Percentiles rank a stretch among this genome's conserved stretches.
Conservation (phyloP, 208 protist species). For the Entamoeba nuttalli region DNA sequence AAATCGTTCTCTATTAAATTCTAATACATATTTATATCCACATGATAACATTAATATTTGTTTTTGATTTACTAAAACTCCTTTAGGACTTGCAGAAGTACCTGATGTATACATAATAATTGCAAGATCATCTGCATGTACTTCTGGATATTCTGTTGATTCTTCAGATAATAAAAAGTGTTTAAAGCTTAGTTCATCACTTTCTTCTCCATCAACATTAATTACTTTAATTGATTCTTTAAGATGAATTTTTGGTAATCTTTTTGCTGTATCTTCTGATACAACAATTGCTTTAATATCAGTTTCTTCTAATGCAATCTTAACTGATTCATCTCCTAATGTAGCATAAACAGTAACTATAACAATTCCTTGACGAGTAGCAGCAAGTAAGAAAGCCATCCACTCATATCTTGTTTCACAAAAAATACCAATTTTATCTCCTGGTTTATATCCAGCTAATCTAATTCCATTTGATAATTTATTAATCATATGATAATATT, state of each 20-base stretch:
- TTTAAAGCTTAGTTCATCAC: too few relatives aligned
- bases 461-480: neutral
- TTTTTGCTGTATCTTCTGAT: neutral
- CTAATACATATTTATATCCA: neutral
- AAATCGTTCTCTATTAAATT: neutral
- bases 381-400: neutral
- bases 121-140: neutral
- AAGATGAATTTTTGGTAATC: neutral
- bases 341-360: neutral
- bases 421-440: neutral
- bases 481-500: neutral
- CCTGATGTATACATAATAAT: neutral
- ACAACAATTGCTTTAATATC: neutral
- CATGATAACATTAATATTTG: neutral
- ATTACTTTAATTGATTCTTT: neutral
- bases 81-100: neutral
- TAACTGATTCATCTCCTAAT: neutral
- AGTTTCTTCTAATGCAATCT: neutral
- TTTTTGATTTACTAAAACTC: neutral
- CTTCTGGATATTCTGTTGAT: neutral
- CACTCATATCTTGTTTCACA: neutral
- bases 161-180: too few relatives aligned
- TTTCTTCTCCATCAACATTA: neutral
- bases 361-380: neutral
- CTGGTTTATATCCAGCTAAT: neutral